These are phyloP conservation scores for Ustilago lituana DNA, from an alignment of 1,284 basidiomycete species.

Conservation along the genomic window DNA sequence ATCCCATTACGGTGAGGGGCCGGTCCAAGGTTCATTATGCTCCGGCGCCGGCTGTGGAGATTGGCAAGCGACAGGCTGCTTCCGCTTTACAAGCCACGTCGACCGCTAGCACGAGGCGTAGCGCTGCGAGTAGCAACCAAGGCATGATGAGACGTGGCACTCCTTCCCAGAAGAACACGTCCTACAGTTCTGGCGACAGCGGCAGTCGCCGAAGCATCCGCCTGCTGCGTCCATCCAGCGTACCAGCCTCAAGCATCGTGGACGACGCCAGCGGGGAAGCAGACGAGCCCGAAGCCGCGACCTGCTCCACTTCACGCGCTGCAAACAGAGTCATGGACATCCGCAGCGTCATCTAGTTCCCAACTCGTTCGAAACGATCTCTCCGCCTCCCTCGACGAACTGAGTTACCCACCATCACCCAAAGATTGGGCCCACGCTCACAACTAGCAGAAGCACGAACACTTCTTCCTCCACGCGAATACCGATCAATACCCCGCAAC, in stretches of 20 bases:
- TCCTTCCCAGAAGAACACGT: too few species aligned
- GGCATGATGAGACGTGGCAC: too few species aligned
- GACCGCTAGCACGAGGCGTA: too few species aligned
- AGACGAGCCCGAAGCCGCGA: slow-evolving; percentile 1
- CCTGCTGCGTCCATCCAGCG: background rate
- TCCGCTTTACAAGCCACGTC: too few species aligned
- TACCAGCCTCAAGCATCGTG: background rate
- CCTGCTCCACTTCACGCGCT: background rate
- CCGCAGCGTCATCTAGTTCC: slow-evolving; percentile 24
- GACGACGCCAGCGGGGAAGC: slow-evolving; percentile 4
- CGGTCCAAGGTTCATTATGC: slow-evolving; percentile 47
- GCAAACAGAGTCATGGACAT: slow-evolving; percentile 40
- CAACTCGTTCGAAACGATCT: too few species aligned
- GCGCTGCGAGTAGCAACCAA: background rate
- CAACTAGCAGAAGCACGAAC: too few species aligned
- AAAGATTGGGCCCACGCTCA: too few species aligned
- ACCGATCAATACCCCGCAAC: too few species aligned
- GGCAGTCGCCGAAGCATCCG: slow-evolving; percentile 18
- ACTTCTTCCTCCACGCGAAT: too few species aligned
- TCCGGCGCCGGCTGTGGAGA: background rate
- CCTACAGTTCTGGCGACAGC: background rate
- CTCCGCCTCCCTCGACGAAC: too few species aligned
- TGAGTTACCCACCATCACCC: too few species aligned
- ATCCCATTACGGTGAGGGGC: slow-evolving; percentile 46
- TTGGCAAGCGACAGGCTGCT: too few species aligned